phyloP scores from a whole-genome alignment of 2,329 filamentous ascomycete genomes.

The Penicillium sp. region DNA sequence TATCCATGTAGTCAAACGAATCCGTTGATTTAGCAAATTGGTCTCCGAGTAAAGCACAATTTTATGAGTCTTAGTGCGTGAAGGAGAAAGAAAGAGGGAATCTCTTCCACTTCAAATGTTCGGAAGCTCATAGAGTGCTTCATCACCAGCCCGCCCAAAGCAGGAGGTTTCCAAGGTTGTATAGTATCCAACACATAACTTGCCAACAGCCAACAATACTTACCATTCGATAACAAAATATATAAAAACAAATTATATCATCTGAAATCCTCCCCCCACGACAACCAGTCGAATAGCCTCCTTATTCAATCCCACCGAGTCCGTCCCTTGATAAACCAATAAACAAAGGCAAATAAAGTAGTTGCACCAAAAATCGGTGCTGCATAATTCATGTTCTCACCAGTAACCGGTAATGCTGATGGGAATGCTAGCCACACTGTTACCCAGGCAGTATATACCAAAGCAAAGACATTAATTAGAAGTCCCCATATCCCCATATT shows the following conservation, averaged over 20 bases:
- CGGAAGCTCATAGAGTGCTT: too few species aligned
- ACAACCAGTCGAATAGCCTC: conserved; percentile 9
- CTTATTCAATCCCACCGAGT: conserved; percentile 10
- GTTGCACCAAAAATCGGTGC: conserved; percentile 31
- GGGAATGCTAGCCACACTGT: conserved; percentile 38
- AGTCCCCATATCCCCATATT: conserved; percentile 26
- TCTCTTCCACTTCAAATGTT: too few species aligned
- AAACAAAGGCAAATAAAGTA: conserved; percentile 7
- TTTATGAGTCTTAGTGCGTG: too few species aligned
- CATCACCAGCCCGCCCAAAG: too few species aligned
- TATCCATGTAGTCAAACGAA: too few species aligned
- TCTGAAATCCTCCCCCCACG: conserved; percentile 8
- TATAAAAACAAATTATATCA: neutral
- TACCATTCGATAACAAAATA: too few species aligned
- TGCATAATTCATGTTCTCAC: conserved; percentile 41
- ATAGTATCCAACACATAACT: too few species aligned
- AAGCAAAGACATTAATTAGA: conserved; percentile 36
- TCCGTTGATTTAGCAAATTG: too few species aligned
- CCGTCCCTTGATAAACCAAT: conserved; percentile 13
- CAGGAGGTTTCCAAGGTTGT: too few species aligned
- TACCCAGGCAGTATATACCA: conserved; percentile 34
- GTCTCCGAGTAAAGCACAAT: too few species aligned
- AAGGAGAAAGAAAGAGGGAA: too few species aligned
- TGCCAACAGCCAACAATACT: too few species aligned
- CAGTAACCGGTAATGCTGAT: conserved; percentile 32